These are phyloP conservation scores for Aphanocladium album DNA, from an alignment of 2,329 filamentous ascomycete genomes.

Conservation along the genomic window DNA sequence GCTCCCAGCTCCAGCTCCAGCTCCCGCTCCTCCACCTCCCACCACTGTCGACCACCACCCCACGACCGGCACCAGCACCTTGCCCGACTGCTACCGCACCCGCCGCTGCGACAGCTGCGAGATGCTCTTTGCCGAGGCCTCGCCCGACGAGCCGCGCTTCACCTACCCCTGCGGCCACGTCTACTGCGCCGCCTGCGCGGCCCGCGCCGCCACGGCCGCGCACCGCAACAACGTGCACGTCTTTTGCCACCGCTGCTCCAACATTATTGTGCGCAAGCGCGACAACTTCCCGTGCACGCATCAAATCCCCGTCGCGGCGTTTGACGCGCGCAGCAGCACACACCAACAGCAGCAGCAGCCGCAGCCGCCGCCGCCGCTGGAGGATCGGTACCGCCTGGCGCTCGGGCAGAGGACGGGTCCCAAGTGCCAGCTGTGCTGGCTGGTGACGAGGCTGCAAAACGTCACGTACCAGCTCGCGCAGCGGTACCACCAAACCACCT, in stretches of 20 bases:
- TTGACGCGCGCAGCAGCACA: neutral
- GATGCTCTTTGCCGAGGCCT: slow-evolving; percentile 11
- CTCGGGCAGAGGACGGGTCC: slow-evolving; percentile 9
- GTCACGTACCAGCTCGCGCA: neutral
- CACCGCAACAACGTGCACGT: neutral
- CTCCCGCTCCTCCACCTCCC: neutral
- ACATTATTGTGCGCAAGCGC: slow-evolving; percentile 4
- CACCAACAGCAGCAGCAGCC: too few species aligned
- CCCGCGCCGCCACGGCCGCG: neutral
- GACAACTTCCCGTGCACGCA: slow-evolving; percentile 10
- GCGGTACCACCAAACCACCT: neutral
- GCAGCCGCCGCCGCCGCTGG: neutral
- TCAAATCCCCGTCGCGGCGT: neutral
- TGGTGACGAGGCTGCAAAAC: slow-evolving; percentile 6
- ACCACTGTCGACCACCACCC: neutral
- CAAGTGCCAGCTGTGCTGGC: slow-evolving; percentile 11
- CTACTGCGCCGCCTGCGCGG: slow-evolving; percentile 8
- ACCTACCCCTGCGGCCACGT: slow-evolving; percentile 12
- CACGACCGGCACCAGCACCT: neutral
- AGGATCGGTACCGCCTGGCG: slow-evolving; percentile 1
- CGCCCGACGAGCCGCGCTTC: slow-evolving; percentile 2
- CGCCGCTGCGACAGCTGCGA: slow-evolving; percentile 13
- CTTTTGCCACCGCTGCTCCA: neutral
- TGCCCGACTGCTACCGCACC: slow-evolving; percentile 11
- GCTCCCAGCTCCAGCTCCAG: too few species aligned